Base-by-base conservation (phyloP, 2,329 filamentous ascomycete genomes). In the Calonectria leucothoes region DNA sequence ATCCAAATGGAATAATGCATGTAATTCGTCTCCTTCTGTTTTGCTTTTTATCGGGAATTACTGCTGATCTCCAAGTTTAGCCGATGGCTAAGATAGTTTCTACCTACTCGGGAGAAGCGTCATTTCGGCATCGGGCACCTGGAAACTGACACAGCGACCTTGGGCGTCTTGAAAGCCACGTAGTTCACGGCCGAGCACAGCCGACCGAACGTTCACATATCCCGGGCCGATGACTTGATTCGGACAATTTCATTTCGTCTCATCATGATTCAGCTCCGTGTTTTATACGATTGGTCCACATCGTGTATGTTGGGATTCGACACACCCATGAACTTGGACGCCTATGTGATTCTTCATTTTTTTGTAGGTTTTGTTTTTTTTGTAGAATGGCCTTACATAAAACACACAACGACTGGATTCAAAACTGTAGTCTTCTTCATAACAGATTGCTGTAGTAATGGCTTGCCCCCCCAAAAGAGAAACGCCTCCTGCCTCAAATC, bases 41-140 rank as follows among this genome's bases (percentile, higher is more conserved):
- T 70, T 64, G 45, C 55, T 64, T 70, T 59, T 49, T 55, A 8
- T 61, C 35, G 55, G 55, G 55, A 61, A 61, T 61, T 27, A 27
- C 14, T 61, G 55, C 35, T 61, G 55, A 61, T 61, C 55, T 27
- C 6, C 33, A 39, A 39, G 55, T 35, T 27, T 61, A 39, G 55
- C 35, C 35, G 55, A 61, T 61, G 33, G 55, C 55, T 61, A 37
- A 37, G 33, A 61, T 39, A 59, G 33, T 61, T n/a, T 17, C 33
- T 61, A 27, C 55, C 55, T 39, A 61, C 55, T 61, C n/a, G 55
- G 55, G 55, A 39, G 55, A 61, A 61, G 55, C 33, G 35, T 61
- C 14, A 15, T 61, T 61, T 61, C 31, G 23, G 55, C 55, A 25
- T 39, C 23, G 55, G 35, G 33, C 37, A 61, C 2, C 23, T 39